A percentile compares a stretch with the other conserved stretches of the same genome.
phyloP scores from a whole-genome alignment of 257 asterid species.

The Gynochthodes officinalis region DNA sequence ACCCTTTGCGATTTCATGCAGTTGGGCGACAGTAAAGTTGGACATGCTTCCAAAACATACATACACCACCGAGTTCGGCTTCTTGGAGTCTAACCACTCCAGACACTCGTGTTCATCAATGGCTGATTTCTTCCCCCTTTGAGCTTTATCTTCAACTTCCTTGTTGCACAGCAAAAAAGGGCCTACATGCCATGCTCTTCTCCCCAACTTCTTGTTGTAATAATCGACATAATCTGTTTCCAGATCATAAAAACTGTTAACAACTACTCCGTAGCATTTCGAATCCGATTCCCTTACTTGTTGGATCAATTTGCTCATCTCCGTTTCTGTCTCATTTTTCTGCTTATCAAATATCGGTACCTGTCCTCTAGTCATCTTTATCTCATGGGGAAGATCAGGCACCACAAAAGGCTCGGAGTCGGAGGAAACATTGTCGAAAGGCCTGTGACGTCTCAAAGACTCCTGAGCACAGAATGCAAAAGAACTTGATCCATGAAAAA shows the following conservation, averaged over 20 bases:
- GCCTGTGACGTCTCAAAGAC: slow-evolving; percentile 16
- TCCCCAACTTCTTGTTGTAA: slow-evolving; percentile 30
- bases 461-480: slow-evolving; percentile 24
- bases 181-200: slow-evolving; percentile 45
- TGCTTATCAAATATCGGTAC: slow-evolving; percentile 7
- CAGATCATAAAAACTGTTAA: slow-evolving; percentile 50
- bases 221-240: slow-evolving; percentile 42
- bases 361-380: slow-evolving; percentile 22
- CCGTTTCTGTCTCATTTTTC: neutral
- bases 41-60: slow-evolving; percentile 60
- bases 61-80: slow-evolving; percentile 47
- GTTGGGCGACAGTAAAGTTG: slow-evolving; percentile 36
- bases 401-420: slow-evolving; percentile 35
- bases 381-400: slow-evolving; percentile 30
- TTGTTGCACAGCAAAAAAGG: slow-evolving; percentile 31
- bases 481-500: slow-evolving; percentile 45
- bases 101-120: slow-evolving; percentile 50
- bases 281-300: slow-evolving; percentile 19
- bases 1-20: slow-evolving; percentile 60
- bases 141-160: slow-evolving; percentile 4
- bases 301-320: neutral
- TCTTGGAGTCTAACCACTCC: slow-evolving; percentile 53
- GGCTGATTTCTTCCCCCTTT: slow-evolving; percentile 42
- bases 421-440: slow-evolving; percentile 23
- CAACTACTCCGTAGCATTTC: slow-evolving; percentile 33